These are phyloP conservation scores for Podospora appendiculata DNA, from an alignment of 495 filamentous ascomycete genomes.

Conservation along the genomic window DNA sequence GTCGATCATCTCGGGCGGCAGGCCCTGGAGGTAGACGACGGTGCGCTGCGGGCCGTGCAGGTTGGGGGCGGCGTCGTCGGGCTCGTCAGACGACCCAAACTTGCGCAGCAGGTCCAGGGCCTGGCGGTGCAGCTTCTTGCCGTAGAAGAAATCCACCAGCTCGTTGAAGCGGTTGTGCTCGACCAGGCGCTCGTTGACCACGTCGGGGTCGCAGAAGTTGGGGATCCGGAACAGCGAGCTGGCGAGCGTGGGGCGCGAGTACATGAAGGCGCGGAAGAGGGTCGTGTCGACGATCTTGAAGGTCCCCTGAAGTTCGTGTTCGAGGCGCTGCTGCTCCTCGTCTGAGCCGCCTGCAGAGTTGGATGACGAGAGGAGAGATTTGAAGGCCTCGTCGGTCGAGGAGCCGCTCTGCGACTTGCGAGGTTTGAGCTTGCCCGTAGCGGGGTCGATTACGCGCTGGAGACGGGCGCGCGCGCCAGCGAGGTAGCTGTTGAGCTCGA, in stretches of 20 bases:
- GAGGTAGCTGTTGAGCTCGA: conserved; percentile 76
- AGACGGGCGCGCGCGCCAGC: conserved; percentile 75
- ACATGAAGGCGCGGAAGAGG: conserved; percentile 90
- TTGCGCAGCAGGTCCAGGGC: conserved; percentile 75
- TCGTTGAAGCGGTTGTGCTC: conserved; percentile 87
- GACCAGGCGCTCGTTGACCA: conserved; percentile 86
- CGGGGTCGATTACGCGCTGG: conserved; percentile 71
- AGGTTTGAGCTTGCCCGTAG: conserved; percentile 61
- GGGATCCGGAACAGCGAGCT: conserved; percentile 89
- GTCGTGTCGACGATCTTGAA: conserved; percentile 87
- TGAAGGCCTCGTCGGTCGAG: conserved; percentile 42
- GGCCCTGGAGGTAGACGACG: conserved; percentile 79
- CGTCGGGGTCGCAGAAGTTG: conserved; percentile 94
- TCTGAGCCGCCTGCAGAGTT: conserved; percentile 20
- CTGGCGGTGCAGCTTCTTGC: conserved; percentile 85
- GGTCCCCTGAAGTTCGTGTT: conserved; percentile 59
- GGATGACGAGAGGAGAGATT: conserved; percentile 37
- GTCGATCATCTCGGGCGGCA: conserved; percentile 82
- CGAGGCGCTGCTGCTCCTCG: conserved; percentile 53
- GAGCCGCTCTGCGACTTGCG: conserved; percentile 43
- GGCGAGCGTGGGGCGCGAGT: conserved; percentile 72
- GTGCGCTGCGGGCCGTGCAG: conserved; percentile 81
- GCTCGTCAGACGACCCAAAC: conserved; percentile 69
- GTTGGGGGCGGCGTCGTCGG: conserved; percentile 52
- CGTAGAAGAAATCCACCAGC: conserved; percentile 92